These are phyloP conservation scores for Rugosomyces carneus DNA, from an alignment of 1,284 basidiomycete species.

Conservation along the genomic window DNA sequence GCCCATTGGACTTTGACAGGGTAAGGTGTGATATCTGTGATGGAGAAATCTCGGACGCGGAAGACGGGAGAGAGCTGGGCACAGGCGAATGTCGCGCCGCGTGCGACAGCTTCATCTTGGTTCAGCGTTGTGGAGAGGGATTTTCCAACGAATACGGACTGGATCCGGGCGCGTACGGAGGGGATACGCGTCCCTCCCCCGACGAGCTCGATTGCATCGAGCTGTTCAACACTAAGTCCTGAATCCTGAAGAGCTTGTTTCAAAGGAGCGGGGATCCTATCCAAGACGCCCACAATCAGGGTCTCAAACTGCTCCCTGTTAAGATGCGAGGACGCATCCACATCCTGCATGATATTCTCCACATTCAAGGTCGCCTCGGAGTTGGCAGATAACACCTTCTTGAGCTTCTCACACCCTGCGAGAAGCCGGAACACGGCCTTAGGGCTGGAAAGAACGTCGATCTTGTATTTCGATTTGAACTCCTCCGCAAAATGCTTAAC, in stretches of 20 bases:
- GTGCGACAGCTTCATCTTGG: constrained; percentile 91
- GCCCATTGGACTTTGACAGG: constrained; percentile 88
- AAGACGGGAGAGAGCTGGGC: constrained; percentile 93
- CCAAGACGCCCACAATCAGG: constrained; percentile 85
- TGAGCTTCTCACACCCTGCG: constrained; percentile 85
- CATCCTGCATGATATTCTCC: constrained; percentile 90
- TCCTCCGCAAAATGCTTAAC: constrained; percentile 82
- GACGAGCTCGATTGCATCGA: constrained; percentile 86
- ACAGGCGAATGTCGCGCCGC: constrained; percentile 91
- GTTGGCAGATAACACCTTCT: constrained; percentile 69
- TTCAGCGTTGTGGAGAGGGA: constrained; percentile 83
- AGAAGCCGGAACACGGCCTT: constrained; percentile 89
- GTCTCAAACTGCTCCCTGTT: constrained; percentile 89
- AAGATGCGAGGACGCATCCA: constrained; percentile 91
- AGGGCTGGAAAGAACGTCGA: constrained; percentile 84
- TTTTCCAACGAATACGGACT: constrained; percentile 80
- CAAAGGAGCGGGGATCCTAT: constrained; percentile 88
- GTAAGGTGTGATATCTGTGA: constrained; percentile 80
- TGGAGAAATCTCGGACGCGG: constrained; percentile 88
- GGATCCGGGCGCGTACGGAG: constrained; percentile 88
- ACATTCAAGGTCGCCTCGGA: constrained; percentile 82
- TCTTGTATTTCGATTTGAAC: constrained; percentile 93
- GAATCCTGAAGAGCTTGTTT: constrained; percentile 91
- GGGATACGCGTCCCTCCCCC: constrained; percentile 96
- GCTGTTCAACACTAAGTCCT: constrained; percentile 85